A percentile compares a stretch with the other conserved stretches of the same genome.
Conservation (phyloP, 352 stramenopile species). For the Elongisporangium prolatum region DNA sequence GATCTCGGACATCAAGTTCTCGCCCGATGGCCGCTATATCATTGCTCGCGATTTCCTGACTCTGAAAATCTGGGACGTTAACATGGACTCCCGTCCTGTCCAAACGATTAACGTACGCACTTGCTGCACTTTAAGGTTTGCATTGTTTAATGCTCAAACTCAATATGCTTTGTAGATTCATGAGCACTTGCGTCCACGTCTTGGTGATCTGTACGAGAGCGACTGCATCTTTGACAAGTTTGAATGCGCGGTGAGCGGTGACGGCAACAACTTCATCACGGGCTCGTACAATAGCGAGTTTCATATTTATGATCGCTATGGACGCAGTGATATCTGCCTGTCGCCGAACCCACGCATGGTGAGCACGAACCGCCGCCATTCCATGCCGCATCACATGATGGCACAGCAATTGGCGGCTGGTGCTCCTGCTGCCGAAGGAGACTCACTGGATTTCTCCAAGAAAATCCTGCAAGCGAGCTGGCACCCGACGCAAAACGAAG, state of each 20-base stretch:
- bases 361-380: conserved; percentile 52
- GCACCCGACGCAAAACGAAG: conserved; percentile 75
- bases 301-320: conserved; percentile 89
- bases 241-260: conserved; percentile 87
- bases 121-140: no score
- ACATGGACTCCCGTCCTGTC: conserved; percentile 92
- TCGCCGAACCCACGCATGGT: conserved; percentile 41
- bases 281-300: conserved; percentile 95
- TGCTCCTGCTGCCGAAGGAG: conserved; percentile 23
- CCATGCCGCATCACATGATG: conserved; percentile 59
- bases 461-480: conserved; percentile 86
- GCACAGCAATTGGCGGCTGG: conserved; percentile 51
- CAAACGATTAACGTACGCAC: conserved; percentile 88
- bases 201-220: conserved; percentile 93
- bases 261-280: conserved; percentile 92
- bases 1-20: conserved; percentile 94
- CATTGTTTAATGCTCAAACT: no score
- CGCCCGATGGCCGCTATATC: conserved; percentile 92
- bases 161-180: conserved; percentile 71
- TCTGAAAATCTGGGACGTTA: conserved; percentile 96
- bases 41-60: conserved; percentile 94
- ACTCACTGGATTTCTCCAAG: conserved; percentile 75
- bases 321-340: conserved; percentile 68
- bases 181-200: conserved; percentile 84
- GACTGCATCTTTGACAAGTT: conserved; percentile 99